phyloP scores from a whole-genome alignment of 1,139 yeast species.

The Zygosaccharomyces sapae region DNA sequence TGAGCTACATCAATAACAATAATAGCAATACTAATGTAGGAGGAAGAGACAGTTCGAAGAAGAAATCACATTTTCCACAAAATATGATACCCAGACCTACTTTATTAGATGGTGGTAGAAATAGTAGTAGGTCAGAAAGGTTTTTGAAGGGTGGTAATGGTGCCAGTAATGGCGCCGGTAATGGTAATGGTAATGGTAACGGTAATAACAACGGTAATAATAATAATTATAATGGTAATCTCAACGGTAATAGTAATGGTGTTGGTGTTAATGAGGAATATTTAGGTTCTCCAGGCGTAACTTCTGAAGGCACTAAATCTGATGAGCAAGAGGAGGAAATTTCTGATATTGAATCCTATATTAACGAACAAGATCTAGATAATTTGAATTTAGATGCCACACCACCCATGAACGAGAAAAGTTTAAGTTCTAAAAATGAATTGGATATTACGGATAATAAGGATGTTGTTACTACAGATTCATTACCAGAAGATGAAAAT shows the following conservation, averaged over 20 bases:
- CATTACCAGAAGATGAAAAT: constrained; percentile 7
- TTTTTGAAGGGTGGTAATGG: constrained; percentile 7
- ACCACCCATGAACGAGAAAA: constrained; percentile 10
- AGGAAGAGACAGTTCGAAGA: constrained; percentile 9
- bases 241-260: neutral
- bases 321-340: constrained; percentile 19
- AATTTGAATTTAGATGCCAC: constrained; percentile 23
- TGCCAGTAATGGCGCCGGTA: constrained; percentile 1
- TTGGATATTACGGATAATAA: constrained; percentile 10
- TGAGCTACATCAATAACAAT: constrained; percentile 4
- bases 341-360: constrained; percentile 34
- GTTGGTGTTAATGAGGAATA: constrained; percentile 7
- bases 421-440: constrained; percentile 9
- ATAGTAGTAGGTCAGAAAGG: constrained; percentile 14
- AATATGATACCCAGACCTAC: constrained; percentile 19
- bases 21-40: constrained; percentile 4
- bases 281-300: neutral
- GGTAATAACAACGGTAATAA: constrained; percentile 1
- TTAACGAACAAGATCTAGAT: constrained; percentile 32
- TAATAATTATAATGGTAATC: too few species aligned
- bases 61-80: constrained; percentile 20
- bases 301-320: constrained; percentile 5
- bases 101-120: constrained; percentile 14
- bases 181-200: constrained; percentile 3
- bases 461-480: constrained; percentile 7